Evolutionary conservation across 495 filamentous ascomycete genomes (phyloP).

Genomic region (Hypoxylon fragiforme): DNA sequence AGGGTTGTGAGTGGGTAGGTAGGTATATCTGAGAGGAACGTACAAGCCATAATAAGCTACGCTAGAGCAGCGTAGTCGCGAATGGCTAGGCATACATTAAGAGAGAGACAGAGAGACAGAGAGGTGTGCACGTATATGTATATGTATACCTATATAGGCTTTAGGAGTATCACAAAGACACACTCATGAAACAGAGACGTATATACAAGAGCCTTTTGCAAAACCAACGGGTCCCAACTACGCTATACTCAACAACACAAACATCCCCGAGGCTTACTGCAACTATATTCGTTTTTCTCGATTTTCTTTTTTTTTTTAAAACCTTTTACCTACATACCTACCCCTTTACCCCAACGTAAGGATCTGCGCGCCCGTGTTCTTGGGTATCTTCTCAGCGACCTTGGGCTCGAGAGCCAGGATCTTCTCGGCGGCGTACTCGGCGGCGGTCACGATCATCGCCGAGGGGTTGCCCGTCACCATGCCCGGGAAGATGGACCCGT

Average conservation of each 20-base stretch:
- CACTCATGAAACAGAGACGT: slow-evolving; percentile 12
- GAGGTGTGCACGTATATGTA: slow-evolving; percentile 26
- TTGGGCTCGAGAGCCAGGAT: slow-evolving; percentile 41
- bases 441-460: slow-evolving; percentile 60
- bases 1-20: not conserved
- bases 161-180: slow-evolving; percentile 6
- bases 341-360: slow-evolving; percentile 23
- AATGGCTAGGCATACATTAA: too few relatives aligned
- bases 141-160: slow-evolving; percentile 27
- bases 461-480: slow-evolving; percentile 63
- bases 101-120: too few relatives aligned
- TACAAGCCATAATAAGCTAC: too few relatives aligned
- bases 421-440: slow-evolving; percentile 58
- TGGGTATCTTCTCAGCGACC: slow-evolving; percentile 8
- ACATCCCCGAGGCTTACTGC: too few relatives aligned
- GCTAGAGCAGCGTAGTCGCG: too few relatives aligned
- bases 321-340: too few relatives aligned
- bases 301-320: too few relatives aligned
- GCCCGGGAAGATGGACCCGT: slow-evolving; percentile 66
- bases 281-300: too few relatives aligned
- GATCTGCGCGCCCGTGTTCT: slow-evolving; percentile 29
- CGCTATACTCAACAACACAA: slow-evolving; percentile 3
- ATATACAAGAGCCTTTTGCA: slow-evolving; percentile 31
- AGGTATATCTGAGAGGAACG: not conserved
- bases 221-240: too few relatives aligned